Base-by-base conservation (phyloP, 331 rosid genomes). In the Pyrus hybrid region DNA sequence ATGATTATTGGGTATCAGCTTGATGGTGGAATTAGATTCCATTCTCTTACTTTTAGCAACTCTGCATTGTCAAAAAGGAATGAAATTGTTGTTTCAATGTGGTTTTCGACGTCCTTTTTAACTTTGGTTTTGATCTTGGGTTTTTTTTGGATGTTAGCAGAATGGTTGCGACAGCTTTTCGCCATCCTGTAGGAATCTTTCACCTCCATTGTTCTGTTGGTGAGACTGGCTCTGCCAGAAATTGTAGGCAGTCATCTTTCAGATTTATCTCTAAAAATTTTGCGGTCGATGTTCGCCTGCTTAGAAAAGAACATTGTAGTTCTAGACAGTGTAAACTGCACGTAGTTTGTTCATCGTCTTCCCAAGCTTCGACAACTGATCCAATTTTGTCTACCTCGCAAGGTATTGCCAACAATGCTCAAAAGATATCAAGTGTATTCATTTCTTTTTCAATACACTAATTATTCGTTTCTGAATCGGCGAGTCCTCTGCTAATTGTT, bases 231-330 rank as follows among this genome's bases (percentile, higher is more conserved):
- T 76, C 75, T 69, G 69, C 65, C 30, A 75, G 57, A 72, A 56
- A 54, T 8, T 77, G 77, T 28, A 33, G 29, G 2, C 71, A 26
- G 57, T 45, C 43, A 37, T 49, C 79, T 60, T n/a, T 71, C 70
- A 83, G 81, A 72, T 86, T 75, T 68, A 54, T 67, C 88, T 77
- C 88, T 71, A 63, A 47, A 76, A 70, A 63, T 41, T 74, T 73
- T 8, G 65, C 33, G 1, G 69, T 22, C 18, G 83, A 78, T 41
- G 43, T 63, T 45, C 65, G 76, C 61, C 57, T 67, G 56, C 71
- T 67, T 66, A 64, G 66, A 17, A 62, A 54, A 67, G 64, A 30
- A 32, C 20, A 37, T 21, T 64, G 23, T 71, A 29, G 26, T 22
- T 78, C 29, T 77, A 60, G 35, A 73, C 74, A 54, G 25, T 37